A percentile compares a stretch with the other conserved stretches of the same genome.
These are phyloP conservation scores for Emmonsia crescens DNA, from an alignment of 2,329 filamentous ascomycete genomes.

Conservation along the genomic window DNA sequence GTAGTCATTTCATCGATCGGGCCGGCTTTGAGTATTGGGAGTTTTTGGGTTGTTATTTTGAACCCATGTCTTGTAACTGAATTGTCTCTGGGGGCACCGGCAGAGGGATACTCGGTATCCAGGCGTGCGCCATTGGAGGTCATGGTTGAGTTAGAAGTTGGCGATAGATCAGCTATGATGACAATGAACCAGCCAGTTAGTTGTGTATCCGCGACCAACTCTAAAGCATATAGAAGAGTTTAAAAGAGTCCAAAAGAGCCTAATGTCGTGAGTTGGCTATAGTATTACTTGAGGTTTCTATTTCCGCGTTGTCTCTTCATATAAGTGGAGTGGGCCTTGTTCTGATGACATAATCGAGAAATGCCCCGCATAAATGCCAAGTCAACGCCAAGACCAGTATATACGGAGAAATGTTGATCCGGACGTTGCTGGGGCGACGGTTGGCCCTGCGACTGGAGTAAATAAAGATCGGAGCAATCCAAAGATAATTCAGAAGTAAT, in stretches of 20 bases:
- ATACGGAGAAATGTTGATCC: not conserved
- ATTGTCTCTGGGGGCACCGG: slow-evolving; percentile 32
- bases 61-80: slow-evolving; percentile 58
- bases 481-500: no score
- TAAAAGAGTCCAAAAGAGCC: not conserved
- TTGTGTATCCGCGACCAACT: not conserved
- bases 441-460: not conserved
- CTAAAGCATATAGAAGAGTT: not conserved
- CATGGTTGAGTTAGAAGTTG: not conserved
- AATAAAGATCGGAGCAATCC: not conserved
- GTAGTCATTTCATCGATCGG: slow-evolving; percentile 78
- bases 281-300: not conserved
- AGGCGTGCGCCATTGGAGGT: not conserved
- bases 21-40: slow-evolving; percentile 84
- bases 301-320: not conserved
- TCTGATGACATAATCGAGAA: not conserved
- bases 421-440: slow-evolving; percentile 2
- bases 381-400: not conserved
- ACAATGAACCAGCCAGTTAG: not conserved
- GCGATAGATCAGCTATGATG: no score
- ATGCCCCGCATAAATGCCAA: not conserved
- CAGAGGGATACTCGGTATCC: not conserved
- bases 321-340: no score
- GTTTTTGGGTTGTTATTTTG: slow-evolving; percentile 70
- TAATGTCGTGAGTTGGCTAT: not conserved